Evolutionary conservation across 805 yeast genomes (phyloP), one percentile per base, ranked within the genome.

Genomic region (Wickerhamomyces bisporus): DNA sequence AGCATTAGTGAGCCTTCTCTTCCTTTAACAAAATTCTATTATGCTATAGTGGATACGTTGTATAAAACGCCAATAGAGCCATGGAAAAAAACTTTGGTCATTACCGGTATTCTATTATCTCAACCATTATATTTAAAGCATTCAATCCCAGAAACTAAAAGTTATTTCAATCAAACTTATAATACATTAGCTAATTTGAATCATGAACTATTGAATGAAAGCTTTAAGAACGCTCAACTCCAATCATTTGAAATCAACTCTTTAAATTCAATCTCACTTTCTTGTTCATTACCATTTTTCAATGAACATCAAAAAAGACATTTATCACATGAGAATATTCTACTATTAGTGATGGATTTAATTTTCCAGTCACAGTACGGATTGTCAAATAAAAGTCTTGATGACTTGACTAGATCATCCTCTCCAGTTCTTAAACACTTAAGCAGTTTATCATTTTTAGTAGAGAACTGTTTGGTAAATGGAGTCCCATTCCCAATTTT

Each of bases 381-480:
- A 7, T 20, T 53, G 6, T 12, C 34, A 1, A 3, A 25, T 23
- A 45, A 40, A 3, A 21, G n/a, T 25, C 16, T 34, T 5, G 36
- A 43, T n/a, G 20, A 31, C 31, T 33, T 36, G 13, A 10, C 15
- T 9, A 7, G 33, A 13, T 40, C 42, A 4, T 19, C 23, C 14
- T 45, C 49, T 16, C 81, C 82, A 0, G 67, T 68, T 2, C 42
- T 71, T 21, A 71, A 68, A 39, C 75, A 75, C 44, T 47, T 77
- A 31, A 76, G 67, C 50, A 61, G 69, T 32, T 43, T 79, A 16
- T 67, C 82, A 0, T 64, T 66, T 32, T 47, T 79, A 3, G 46
- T 71, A 27, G 73, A 71, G 39, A 57, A 56, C 11, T 62, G 60
- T 37, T 50, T 64, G 21, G 38, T 44, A n/a, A 41, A 49, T 31